A percentile compares a stretch with the other conserved stretches of the same genome.
phyloP scores from a whole-genome alignment of 305 asterid species.

The Fraxinus velutina region DNA sequence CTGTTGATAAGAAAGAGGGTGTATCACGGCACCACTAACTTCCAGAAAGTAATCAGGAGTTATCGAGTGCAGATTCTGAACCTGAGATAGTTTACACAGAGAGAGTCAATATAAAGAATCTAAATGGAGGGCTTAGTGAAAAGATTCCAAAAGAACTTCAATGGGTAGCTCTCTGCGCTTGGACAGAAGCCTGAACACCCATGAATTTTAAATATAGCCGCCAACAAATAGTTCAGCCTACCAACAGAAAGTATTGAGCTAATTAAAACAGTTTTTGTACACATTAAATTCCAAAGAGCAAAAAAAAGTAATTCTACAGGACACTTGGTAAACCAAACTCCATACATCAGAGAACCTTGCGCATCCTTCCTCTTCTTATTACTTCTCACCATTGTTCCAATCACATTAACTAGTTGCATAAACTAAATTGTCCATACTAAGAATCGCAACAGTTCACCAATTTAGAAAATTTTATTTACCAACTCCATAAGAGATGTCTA shows the following conservation, averaged over 20 bases:
- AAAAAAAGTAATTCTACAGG: background rate
- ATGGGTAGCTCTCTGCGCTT: background rate
- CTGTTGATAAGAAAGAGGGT: constrained; percentile 99
- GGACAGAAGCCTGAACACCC: constrained; percentile 7
- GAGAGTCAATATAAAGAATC: background rate
- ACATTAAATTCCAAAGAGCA: background rate
- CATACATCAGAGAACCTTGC: background rate
- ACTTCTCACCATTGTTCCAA: background rate
- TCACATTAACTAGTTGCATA: background rate
- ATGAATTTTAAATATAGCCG: background rate
- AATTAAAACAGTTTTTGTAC: background rate
- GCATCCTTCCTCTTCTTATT: background rate
- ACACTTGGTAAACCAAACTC: background rate
- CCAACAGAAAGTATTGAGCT: constrained; percentile 8
- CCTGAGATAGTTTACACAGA: constrained; percentile 52
- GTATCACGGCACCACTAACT: constrained; percentile 98
- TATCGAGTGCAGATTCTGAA: constrained; percentile 87
- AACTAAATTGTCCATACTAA: background rate
- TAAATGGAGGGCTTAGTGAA: constrained; percentile 11
- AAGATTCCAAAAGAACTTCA: background rate
- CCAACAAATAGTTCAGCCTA: background rate
- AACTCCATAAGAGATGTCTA: constrained; percentile 10
- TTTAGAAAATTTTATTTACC: background rate
- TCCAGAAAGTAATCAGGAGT: constrained; percentile 92
- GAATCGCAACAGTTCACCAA: constrained; percentile 16